Base-by-base conservation (phyloP, 305 asterid genomes). In the Nicotiana rustica region DNA sequence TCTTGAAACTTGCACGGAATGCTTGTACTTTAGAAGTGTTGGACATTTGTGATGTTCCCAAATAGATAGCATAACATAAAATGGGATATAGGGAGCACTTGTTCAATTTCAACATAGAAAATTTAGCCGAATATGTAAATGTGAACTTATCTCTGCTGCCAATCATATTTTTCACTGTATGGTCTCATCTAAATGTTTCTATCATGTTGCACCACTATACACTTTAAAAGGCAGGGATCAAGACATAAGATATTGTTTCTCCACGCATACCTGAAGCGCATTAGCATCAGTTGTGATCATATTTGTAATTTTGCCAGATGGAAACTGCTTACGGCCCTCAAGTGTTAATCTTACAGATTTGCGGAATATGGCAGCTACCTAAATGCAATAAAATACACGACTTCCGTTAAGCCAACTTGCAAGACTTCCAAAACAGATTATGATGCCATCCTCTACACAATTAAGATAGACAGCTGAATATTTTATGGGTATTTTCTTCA, bases 281-380 rank as follows among this genome's bases (percentile, higher is more conserved):
- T 90, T 92, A 82, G 98, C 98, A 93, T 95, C 99, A 49, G 99
- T 91, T 59, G 98, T 92, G 85, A 95, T 93, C 98, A 95, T 91
- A 78, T 95, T 95, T 69, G 97, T 95, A 83, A 93, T 91, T 88
- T 89, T 95, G 85, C 99, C 99, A 65, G 97, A 92, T 76, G 97
- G 94, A 81, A 95, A 95, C 75, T 86, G 88, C 90, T 94, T 95
- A 79, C 92, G 97, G 70, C 90, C 87, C 84, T 94, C 99, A 80
- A 92, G 96, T 19, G 97, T 93, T 80, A 95, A 91, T 85, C 97
- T 88, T 83, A 95, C 89, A 86, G 98, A 88, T 87, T 95, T 94
- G 62, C 91, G 93, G 85, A 92, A 94, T 86, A 94, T 87, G 80
- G 99, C 96, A 88, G 99, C 92, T 83, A 95, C 98, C 98, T 95